Base-by-base conservation (phyloP, 768 basidiomycete species). In the Phylloporus sp. region DNA sequence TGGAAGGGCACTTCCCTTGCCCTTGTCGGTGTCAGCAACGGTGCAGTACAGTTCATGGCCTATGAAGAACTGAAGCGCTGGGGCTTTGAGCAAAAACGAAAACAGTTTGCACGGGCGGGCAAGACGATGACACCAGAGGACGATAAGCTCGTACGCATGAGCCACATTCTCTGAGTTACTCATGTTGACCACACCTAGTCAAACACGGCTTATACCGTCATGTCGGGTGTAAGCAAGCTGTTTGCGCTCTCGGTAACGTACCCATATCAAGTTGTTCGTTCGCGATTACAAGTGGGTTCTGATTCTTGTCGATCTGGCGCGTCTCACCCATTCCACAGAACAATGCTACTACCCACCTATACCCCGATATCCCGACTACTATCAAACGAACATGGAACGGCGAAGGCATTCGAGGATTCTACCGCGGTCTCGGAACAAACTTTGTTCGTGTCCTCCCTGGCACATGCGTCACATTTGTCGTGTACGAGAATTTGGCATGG, bases 391-490 rank as follows among this genome's bases (percentile, higher is more conserved):
- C 94, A 2, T 98, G 86, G 82, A 66, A 72, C 29, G 75, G 85
- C 52, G 95, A 97, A 67, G 89, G 95, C 11, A 36, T 86, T 15
- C 72, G 75, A 42, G 95, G 92, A 1, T 98, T 98, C 67, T 99
- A 97, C 71, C 88, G 95, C 44, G 97, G 97, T 1, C 78, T 99
- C 8, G 95, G 86, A 2, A 95, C 92, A 24, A 98, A 97, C 64
- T 79, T 97, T 23, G 84, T 99, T 12, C 82, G 97, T 13, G 95
- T 99, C 44, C 78, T 98, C 15, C 97, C 97, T 0, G 97, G 95
- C 26, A 98, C 95, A 4, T 97, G 95, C 66, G 89, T 97, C 41
- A 98, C 95, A 5, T 97, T 98, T 59, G 95, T 98, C 34, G 94
- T 97, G 18, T 99, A 98, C 66, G 97, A 93, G 66, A 93, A 93